phyloP scores from a whole-genome alignment of 352 stramenopile genomes.

The Phytophthora pluvialis region DNA sequence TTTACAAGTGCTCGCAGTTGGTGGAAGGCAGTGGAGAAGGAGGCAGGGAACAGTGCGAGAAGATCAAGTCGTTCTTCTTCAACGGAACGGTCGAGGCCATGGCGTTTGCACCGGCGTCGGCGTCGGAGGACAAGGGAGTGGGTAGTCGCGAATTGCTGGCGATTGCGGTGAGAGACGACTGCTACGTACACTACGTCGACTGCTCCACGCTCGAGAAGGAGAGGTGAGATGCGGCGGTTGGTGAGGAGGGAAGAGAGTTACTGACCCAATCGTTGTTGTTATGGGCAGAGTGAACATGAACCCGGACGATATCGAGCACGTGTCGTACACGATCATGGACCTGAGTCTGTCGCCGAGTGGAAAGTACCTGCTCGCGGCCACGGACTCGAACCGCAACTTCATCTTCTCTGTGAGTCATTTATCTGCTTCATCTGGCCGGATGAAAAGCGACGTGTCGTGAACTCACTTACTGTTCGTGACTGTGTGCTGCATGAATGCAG shows the following conservation, averaged over 20 bases:
- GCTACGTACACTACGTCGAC: slow-evolving; percentile 87
- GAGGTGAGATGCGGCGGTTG: slow-evolving; percentile 42
- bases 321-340: slow-evolving; percentile 90
- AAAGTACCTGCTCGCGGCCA: slow-evolving; percentile 84
- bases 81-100: slow-evolving; percentile 81
- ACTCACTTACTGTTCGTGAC: neutral
- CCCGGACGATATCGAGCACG: slow-evolving; percentile 83
- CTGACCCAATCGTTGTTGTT: slow-evolving; percentile 2
- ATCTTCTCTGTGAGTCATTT: slow-evolving; percentile 63
- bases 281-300: slow-evolving; percentile 84
- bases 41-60: slow-evolving; percentile 42
- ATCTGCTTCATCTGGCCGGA: neutral
- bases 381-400: slow-evolving; percentile 84
- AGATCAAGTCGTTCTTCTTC: slow-evolving; percentile 88
- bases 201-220: slow-evolving; percentile 83
- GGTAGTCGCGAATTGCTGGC: slow-evolving; percentile 52
- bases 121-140: neutral
- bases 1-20: slow-evolving; percentile 60
- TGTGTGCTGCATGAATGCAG: slow-evolving; percentile 31
- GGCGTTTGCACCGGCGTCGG: slow-evolving; percentile 53
- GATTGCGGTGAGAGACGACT: slow-evolving; percentile 79
- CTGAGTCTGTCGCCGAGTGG: slow-evolving; percentile 70
- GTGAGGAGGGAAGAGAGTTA: neutral
- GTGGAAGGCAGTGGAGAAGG: slow-evolving; percentile 2
- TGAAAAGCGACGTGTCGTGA: no score